Conservation (phyloP, 495 filamentous ascomycete genomes). For the Lasiosphaeria miniovina region DNA sequence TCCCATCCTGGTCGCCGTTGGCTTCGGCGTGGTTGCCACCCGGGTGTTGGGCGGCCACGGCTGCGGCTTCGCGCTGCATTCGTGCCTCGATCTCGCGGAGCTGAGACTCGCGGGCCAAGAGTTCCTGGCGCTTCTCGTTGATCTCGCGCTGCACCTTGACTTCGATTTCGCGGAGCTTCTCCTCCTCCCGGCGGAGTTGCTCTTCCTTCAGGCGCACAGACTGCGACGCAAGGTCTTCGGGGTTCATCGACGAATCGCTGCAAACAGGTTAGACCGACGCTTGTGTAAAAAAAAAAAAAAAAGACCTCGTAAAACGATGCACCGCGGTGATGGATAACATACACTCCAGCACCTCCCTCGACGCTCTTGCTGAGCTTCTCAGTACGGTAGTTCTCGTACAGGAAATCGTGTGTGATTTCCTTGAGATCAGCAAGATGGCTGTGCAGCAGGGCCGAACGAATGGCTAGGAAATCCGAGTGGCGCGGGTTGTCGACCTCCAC, state of each 20-base stretch:
- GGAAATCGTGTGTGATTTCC: slow-evolving; percentile 99
- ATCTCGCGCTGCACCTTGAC: slow-evolving; percentile 99
- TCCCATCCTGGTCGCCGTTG: slow-evolving; percentile 46
- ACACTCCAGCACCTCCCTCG: slow-evolving; percentile 83
- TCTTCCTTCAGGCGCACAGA: slow-evolving; percentile 98
- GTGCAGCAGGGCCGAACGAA: slow-evolving; percentile 93
- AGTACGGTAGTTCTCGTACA: slow-evolving; percentile 99
- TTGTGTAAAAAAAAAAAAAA: slow-evolving; percentile 5
- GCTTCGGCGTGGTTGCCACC: slow-evolving; percentile 40
- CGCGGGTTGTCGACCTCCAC: slow-evolving; percentile 99
- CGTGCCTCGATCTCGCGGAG: slow-evolving; percentile 82
- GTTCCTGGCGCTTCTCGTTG: slow-evolving; percentile 98
- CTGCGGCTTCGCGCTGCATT: slow-evolving; percentile 55
- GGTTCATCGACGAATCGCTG: slow-evolving; percentile 88
- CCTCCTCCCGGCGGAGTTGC: slow-evolving; percentile 96
- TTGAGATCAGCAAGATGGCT: slow-evolving; percentile 96
- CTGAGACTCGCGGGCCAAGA: slow-evolving; percentile 95
- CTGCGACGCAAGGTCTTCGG: slow-evolving; percentile 92
- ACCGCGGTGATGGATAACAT: slow-evolving; percentile 41
- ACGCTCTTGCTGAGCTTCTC: slow-evolving; percentile 99
- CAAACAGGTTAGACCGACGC: slow-evolving; percentile 30
- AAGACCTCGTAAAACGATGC: not conserved
- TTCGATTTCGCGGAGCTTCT: slow-evolving; percentile 99
- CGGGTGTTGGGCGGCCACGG: slow-evolving; percentile 31
- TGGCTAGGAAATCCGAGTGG: slow-evolving; percentile 96